Evolutionary conservation across 345 rosid genomes (phyloP), one percentile per base, ranked within the genome.

Genomic region (Dipteronia sinensis): DNA sequence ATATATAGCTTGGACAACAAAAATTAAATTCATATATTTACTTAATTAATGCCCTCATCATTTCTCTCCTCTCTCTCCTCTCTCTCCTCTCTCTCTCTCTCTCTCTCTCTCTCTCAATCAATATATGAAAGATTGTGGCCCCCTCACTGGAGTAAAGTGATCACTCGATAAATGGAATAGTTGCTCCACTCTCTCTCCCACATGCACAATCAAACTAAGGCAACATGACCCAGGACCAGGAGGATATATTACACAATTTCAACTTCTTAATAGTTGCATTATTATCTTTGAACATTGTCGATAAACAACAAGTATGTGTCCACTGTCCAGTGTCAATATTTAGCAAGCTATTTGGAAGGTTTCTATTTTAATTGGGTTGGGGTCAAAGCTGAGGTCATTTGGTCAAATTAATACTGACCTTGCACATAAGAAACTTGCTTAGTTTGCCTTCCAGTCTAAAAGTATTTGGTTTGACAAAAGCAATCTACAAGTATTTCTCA

Each of bases 181-280:
- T 65, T 16, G 47, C 12, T 16, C 47, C 19, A 10, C 22, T 15
- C 46, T 34, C 69, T 19, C 69, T 22, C 9, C 9, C 46, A 34
- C 16, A 66, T 34, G 69, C 47, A 2, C 47, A 66, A 20, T 34
- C 13, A 66, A 66, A 66, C n/a, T 66, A 66, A 66, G 69, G 69
- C 69, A 38, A 34, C 69, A 66, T 9, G 23, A 66, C 55, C 6
- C 38, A 34, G 5, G 38, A 34, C 15, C 16, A 12, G 55, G 15
- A 49, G 55, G 17, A 49, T 49, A 49, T 2, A 49, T 49, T 49
- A 49, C 19, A 49, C 55, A 49, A 49, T 49, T 49, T 15, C 55
- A 49, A 49, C 19, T 11, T 13, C 55, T 49, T 11, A 49, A 49
- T 31, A 61, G 13, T n/a, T 6, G 65, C 16, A 61, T 61, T 23